Conservation (phyloP, 441 rosid species). For the Populus hybrid region DNA sequence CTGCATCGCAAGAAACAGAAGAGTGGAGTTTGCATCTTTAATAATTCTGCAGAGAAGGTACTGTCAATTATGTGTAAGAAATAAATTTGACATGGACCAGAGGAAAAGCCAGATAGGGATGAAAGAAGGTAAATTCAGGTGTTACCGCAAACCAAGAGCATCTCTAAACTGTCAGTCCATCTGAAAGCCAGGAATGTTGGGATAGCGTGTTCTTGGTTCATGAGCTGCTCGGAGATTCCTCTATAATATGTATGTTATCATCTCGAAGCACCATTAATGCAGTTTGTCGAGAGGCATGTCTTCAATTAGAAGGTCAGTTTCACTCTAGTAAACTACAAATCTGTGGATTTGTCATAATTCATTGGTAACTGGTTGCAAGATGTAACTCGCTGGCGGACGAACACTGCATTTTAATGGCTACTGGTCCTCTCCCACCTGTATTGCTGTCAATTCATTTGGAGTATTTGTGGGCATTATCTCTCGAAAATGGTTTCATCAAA, state of each 20-base stretch:
- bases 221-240: not conserved
- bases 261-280: not conserved
- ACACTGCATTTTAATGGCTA: too few relatives aligned
- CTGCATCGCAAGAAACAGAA: too few relatives aligned
- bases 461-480: not conserved
- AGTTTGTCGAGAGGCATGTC: not conserved
- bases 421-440: not conserved
- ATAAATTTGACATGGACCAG: not conserved
- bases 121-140: not conserved
- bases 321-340: not conserved
- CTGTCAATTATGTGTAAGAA: not conserved
- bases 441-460: not conserved
- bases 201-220: not conserved
- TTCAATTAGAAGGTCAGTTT: not conserved
- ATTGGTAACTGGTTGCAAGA: too few relatives aligned
- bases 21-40: not conserved
- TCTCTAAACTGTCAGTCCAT: not conserved
- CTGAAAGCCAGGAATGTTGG: not conserved
- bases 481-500: not conserved
- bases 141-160: not conserved
- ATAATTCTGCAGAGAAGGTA: not conserved
- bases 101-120: not conserved
- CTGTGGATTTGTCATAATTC: too few relatives aligned
- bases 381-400: too few relatives aligned
- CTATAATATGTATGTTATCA: not conserved